Base-by-base conservation (phyloP, 495 filamentous ascomycete genomes). In the Penicillium canescens region DNA sequence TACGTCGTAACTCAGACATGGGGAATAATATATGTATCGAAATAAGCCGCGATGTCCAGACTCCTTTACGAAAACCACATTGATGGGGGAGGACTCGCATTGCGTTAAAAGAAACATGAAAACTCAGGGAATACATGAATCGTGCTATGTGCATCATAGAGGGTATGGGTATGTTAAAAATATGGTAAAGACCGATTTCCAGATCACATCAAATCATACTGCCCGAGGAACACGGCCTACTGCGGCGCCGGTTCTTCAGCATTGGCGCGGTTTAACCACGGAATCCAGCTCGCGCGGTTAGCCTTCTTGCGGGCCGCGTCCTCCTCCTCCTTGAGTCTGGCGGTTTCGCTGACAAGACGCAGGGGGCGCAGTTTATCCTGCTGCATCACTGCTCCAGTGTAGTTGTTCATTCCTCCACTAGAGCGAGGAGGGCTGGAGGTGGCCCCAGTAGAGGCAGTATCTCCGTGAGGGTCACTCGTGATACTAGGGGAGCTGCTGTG, bases 321-420 rank as follows among this genome's bases (percentile, higher is more conserved):
- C 35, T 80, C 75, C 40, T 80, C 78, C 41, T 76, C 71, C 21
- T 73, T 67, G 23, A 66, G 52, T 46, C 65, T 69, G 36, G 58
- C 47, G 26, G 78, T 68, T 52, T 79, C 80, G 46, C 73, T 74
- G 28, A 98, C 94, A 10, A 98, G 78, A 37, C 93, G 78, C 63
- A 98, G 72, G 1, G 94, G 94, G 28, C 94, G 81, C 44, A 95
- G 80, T 62, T 90, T 91, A 57, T 85, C 92, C 68, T 89, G 85
- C 36, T 85, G 82, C 71, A 87, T 85, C 16, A 85, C 79, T 6
- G 79, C 79, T 16, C 82, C 66, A 46, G 75, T 80, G 31, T 80
- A 78, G 50, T 79, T 80, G 52, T 74, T 79, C 68, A 74, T 63
- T 36, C 84, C 73, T 45, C 80, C 79, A 60, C 77, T 78, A 48